Base-by-base conservation (phyloP, 805 yeast genomes). In the Kockiozyma suomiensis region DNA sequence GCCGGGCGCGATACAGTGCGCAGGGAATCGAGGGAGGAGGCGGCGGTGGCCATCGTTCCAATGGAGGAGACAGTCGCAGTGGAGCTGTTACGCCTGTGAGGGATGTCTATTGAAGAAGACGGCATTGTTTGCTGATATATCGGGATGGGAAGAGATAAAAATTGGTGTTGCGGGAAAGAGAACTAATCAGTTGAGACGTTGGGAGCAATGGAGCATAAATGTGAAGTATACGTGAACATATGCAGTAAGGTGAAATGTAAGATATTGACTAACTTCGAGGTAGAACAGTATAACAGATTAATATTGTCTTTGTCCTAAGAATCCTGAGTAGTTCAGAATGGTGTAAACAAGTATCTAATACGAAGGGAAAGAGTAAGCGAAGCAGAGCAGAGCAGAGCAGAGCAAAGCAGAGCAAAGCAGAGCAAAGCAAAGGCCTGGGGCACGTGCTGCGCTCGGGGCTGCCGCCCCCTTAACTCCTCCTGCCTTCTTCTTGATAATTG, bases 31-130 rank as follows among this genome's bases (percentile, higher is more conserved):
- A 56, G 48, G 10, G 54, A 33, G 25, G 60, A 56, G 15, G 35
- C 32, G 13, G 60, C 60, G 21, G 60, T 50, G 4, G 60, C 56
- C 60, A 56, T 50, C 5, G 60, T 41, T 17, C 50, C 51, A 10
- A 48, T 41, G 1, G 61, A 58, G 4, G 61, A 51, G n/a, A 53
- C 26, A 3, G 50, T 35, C 32, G 51, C 52, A 32, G 41, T 26
- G 12, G 49, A 19, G 50, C 35, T 50, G 21, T 35, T 42, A 19
- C 41, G 40, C 37, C 57, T 40, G 21, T 46, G 51, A 26, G 57
- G 56, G 38, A 54, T 38, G 40, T 54, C 57, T n/a, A 46, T 46
- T 26, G 57, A 46, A n/a, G 50, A 48, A 17, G 57, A 26, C 10
- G 51, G 12, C 57, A 54, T 54, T 8, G 33, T 21, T 10, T 21